phyloP scores from a whole-genome alignment of 495 filamentous ascomycete species.

The Rhizodiscina lignyota region DNA sequence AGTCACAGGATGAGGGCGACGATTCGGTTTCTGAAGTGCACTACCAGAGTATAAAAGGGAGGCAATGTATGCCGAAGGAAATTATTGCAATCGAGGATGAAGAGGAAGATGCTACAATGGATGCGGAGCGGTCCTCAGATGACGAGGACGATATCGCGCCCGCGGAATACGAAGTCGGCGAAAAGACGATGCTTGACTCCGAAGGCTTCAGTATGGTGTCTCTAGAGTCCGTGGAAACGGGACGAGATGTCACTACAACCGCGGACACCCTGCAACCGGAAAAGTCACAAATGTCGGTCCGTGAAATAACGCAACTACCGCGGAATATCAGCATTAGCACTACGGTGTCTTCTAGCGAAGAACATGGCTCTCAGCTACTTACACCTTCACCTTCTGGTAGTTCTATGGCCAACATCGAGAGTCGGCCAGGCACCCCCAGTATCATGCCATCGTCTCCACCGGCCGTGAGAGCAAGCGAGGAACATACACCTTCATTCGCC shows the following conservation, averaged over 20 bases:
- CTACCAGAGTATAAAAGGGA: neutral
- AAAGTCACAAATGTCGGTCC: neutral
- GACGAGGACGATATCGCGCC: neutral
- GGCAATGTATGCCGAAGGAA: neutral
- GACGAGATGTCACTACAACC: constrained; percentile 4
- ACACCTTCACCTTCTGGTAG: neutral
- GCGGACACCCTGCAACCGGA: neutral
- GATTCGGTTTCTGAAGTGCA: neutral
- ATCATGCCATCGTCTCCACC: too few species aligned
- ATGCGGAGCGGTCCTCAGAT: neutral
- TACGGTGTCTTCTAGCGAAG: neutral
- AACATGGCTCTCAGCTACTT: neutral
- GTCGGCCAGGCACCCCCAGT: too few species aligned
- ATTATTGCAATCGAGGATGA: neutral
- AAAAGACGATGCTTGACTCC: constrained; percentile 33
- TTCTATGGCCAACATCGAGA: too few species aligned
- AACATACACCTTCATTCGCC: neutral
- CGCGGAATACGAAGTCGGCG: neutral
- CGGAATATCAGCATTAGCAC: neutral
- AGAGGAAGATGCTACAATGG: neutral
- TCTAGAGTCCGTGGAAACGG: constrained; percentile 33
- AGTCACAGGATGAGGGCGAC: neutral
- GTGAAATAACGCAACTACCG: neutral
- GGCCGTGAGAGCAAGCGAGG: too few species aligned
- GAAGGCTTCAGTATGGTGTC: constrained; percentile 46